These are phyloP conservation scores for Hordeum marinum DNA, from an alignment of 176 grass and related monocot species.

Conservation along the genomic window DNA sequence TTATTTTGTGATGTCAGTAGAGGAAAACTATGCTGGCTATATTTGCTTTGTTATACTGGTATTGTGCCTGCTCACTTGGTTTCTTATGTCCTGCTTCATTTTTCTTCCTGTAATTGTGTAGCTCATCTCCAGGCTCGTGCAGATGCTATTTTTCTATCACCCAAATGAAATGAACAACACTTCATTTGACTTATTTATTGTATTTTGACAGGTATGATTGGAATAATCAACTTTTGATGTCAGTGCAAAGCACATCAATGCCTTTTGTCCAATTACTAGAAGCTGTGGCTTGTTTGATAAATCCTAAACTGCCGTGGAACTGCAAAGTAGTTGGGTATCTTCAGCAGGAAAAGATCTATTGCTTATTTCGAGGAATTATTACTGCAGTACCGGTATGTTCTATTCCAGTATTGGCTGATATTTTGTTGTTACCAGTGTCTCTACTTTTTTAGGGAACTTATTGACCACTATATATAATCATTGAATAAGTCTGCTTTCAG, in stretches of 20 bases:
- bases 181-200: constrained; percentile 18
- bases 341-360: constrained; percentile 61
- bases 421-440: constrained; percentile 8
- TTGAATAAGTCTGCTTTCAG: neutral
- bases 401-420: constrained; percentile 15
- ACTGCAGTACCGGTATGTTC: constrained; percentile 55
- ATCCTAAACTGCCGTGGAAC: constrained; percentile 71
- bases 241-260: constrained; percentile 39
- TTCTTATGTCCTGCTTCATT: neutral
- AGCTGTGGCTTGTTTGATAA: constrained; percentile 77
- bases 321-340: constrained; percentile 62
- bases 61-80: neutral
- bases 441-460: neutral
- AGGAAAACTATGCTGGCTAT: constrained; percentile 2
- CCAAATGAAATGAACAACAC: neutral
- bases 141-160: neutral
- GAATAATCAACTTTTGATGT: constrained; percentile 57
- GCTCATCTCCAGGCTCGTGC: neutral
- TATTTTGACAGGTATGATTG: constrained; percentile 56
- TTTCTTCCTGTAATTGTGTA: constrained; percentile 10
- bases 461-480: neutral
- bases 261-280: constrained; percentile 59
- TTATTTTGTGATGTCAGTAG: neutral
- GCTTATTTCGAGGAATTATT: constrained; percentile 73
- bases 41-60: constrained; percentile 2